Evolutionary conservation across 768 basidiomycete genomes (phyloP).

Genomic region (Rhodotorula kratochvilovae): DNA sequence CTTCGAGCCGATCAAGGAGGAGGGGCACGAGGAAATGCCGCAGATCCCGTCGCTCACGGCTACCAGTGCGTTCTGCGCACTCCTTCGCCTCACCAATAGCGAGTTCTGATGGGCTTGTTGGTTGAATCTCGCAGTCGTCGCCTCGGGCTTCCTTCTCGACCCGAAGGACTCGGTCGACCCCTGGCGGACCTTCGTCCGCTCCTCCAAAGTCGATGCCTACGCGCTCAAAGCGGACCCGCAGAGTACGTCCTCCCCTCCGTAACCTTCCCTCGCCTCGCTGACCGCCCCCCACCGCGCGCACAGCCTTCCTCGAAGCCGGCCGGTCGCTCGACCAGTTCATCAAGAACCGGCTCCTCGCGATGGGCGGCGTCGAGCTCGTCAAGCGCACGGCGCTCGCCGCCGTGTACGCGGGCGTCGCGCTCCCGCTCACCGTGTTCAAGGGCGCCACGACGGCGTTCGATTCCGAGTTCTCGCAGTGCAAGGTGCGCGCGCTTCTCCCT

Average conservation of each 20-base stretch:
- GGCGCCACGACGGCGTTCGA: slow-evolving; percentile 43
- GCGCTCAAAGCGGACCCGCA: slow-evolving; percentile 48
- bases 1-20: slow-evolving; percentile 37
- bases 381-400: slow-evolving; percentile 52
- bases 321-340: slow-evolving; percentile 45
- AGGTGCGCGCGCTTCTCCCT: slow-evolving; percentile 27
- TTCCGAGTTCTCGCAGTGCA: slow-evolving; percentile 43
- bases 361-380: slow-evolving; percentile 49
- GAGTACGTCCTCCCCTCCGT: slow-evolving; percentile 32
- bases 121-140: slow-evolving; percentile 47
- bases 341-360: slow-evolving; percentile 31
- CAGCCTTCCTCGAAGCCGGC: slow-evolving; percentile 46
- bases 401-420: slow-evolving; percentile 49
- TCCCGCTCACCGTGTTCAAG: slow-evolving; percentile 42
- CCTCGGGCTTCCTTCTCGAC: slow-evolving; percentile 51
- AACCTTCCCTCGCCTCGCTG: not conserved
- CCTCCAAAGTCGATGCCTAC: slow-evolving; percentile 48
- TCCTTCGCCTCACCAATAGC: not conserved
- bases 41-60: slow-evolving; percentile 40
- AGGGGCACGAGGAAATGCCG: slow-evolving; percentile 32
- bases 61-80: not conserved
- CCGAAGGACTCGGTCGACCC: slow-evolving; percentile 48
- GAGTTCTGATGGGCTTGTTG: not conserved
- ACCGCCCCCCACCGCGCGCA: slow-evolving; percentile 29
- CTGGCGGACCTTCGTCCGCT: slow-evolving; percentile 36